Base-by-base conservation (phyloP, 345 rosid genomes). In the Lumnitzera littorea region DNA sequence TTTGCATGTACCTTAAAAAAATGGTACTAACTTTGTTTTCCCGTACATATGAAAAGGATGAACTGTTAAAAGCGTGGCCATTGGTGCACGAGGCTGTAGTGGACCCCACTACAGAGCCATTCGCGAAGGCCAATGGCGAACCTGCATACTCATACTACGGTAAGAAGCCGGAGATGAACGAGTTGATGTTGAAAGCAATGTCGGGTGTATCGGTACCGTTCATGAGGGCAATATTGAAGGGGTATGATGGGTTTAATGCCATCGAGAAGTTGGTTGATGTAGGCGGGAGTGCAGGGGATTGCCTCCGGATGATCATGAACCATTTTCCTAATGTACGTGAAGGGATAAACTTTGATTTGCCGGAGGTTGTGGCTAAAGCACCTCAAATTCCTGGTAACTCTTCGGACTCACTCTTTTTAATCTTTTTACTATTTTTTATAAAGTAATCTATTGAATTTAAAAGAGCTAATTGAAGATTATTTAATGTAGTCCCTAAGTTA, bases 271-370 rank as follows among this genome's bases (percentile, higher is more conserved):
- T 91, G 61, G 92, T 91, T 27, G 98, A 91, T 55, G 98, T 91
- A 47, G 98, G 96, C 51, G 98, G 98, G 20, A 91, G 98, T 16
- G 89, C 83, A 11, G 98, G 98, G 36, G 96, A 89, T 74, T 91
- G 95, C 75, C 86, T 91, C 43, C 74, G 77, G 71, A 89, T 89
- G 98, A 91, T 91, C 52, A 20, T 87, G 24, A 15, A 70, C 4
- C 83, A 84, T 17, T 71, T 77, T 68, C 76, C 91, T 3, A 57
- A 53, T 24, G 62, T 91, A 2, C 69, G 68, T 17, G 64, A 79
- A 65, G 98, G 88, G 2, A 73, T 87, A 75, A 91, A 91, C 72
- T 91, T 87, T 61, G 98, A 91, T 63, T 57, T 91, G 74, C 96
- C 92, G 17, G 91, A 85, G 64, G 98, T 91, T 13, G 87, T 89